Conservation (phyloP, 305 asterid genomes). For the Stenogyne calaminthoides region DNA sequence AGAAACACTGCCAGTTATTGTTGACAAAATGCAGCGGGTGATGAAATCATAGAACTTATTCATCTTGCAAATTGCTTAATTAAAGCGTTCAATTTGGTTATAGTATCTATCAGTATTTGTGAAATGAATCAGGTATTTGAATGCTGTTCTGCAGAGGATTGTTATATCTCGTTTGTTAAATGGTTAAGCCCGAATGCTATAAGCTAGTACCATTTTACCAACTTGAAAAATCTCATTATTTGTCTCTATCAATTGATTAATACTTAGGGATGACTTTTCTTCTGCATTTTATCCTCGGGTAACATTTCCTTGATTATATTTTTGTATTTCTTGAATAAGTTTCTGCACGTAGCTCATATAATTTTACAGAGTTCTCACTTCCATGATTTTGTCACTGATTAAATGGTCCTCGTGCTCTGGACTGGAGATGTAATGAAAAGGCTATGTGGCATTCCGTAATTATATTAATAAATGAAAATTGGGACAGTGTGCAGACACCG, state of each 20-base stretch:
- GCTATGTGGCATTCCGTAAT: constrained; percentile 85
- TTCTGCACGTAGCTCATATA: constrained; percentile 3
- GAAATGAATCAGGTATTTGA: neutral
- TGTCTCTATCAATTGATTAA: constrained; percentile 15
- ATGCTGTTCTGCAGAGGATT: constrained; percentile 7
- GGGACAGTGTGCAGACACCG: constrained; percentile 60
- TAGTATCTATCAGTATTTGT: neutral
- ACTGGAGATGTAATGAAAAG: constrained; percentile 91
- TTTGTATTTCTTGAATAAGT: constrained; percentile 19
- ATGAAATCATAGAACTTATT: too few species aligned
- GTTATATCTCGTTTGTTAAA: neutral
- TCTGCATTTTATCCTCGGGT: neutral
- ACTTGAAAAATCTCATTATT: neutral
- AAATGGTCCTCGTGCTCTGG: constrained; percentile 45
- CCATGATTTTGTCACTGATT: constrained; percentile 29
- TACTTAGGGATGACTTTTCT: neutral
- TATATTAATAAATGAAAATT: constrained; percentile 74
- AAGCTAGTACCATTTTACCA: constrained; percentile 15
- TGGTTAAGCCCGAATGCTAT: constrained; percentile 5
- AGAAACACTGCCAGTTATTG: too few species aligned
- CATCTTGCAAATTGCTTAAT: too few species aligned
- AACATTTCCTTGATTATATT: neutral
- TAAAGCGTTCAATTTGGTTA: neutral
- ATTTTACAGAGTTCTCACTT: constrained; percentile 22
- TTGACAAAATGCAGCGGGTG: too few species aligned